Conservation (phyloP, 1,284 basidiomycete species). For the Boletus hoseneyae region DNA sequence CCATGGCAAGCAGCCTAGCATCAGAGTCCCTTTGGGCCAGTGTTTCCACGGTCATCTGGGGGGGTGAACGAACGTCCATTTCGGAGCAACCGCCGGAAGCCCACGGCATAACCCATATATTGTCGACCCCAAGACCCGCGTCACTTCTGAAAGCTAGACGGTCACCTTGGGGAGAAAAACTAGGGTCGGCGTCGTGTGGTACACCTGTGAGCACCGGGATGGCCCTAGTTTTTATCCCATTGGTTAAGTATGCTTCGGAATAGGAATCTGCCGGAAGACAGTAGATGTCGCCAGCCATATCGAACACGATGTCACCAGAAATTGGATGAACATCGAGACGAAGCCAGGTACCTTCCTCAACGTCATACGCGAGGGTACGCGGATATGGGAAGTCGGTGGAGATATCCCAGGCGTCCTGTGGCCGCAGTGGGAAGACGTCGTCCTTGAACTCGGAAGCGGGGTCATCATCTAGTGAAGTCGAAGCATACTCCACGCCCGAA, state of each 20-base stretch:
- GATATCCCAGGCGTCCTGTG: conserved; percentile 68
- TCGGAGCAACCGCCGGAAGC: conserved; percentile 46
- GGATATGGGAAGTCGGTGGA: conserved; percentile 73
- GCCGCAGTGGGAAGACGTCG: conserved; percentile 61
- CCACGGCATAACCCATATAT: conserved; percentile 70
- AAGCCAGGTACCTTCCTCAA: conserved; percentile 70
- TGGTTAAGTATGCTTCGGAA: conserved; percentile 19
- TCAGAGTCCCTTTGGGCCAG: conserved; percentile 39
- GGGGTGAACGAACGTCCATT: conserved; percentile 48
- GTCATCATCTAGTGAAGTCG: conserved; percentile 18
- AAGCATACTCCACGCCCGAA: conserved; percentile 2
- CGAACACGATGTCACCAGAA: conserved; percentile 69
- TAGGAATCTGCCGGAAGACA: conserved; percentile 53
- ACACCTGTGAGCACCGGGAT: conserved; percentile 43
- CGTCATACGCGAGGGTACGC: conserved; percentile 61
- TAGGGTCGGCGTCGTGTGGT: conserved; percentile 67
- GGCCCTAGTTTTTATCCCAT: conserved; percentile 21
- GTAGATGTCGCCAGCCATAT: conserved; percentile 71
- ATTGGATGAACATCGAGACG: conserved; percentile 65
- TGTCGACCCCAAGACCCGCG: conserved; percentile 66
- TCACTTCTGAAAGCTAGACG: conserved; percentile 64
- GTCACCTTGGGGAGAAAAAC: conserved; percentile 64
- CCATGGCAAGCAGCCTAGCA: conserved; percentile 45
- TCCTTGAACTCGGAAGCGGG: conserved; percentile 52
- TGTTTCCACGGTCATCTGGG: conserved; percentile 18